Evolutionary conservation across 306 rosid species (phyloP), one percentile per base, ranked within the genome.

Genomic region (Quercus cerris): DNA sequence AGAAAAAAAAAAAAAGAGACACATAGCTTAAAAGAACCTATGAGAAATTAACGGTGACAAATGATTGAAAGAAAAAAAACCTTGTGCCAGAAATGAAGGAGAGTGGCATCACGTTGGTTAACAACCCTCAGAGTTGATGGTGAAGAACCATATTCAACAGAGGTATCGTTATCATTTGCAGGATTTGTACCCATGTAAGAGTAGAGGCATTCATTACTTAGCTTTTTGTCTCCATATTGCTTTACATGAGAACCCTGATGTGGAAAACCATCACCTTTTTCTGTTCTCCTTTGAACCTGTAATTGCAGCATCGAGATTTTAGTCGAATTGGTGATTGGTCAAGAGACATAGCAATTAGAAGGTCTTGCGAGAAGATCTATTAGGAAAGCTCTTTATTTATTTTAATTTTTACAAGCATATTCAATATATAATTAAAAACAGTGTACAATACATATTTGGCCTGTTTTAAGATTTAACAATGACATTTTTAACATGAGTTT

Each of bases 381-480:
- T 78, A 20, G 75, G 75, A 75, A 33, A 14, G 68, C 46, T 41
- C 46, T 41, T 41, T 8, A 41, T 41, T 87, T 82, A 59, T 73
- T 79, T 23, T 64, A 69, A 73, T 87, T 87, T 8, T 77, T 33
- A 49, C 84, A 89, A 54, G 87, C 93, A 64, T 87, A 81, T 3
- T n/a, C 38, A 38, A 88, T 89, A 0, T 80, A 11, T 3, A 89
- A 91, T 38, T 81, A 8, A 8, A 8, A 41, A 41, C 12, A 5
- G 8, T 35, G 8, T 5, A 35, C 41, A 35, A 35, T 35, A 35
- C 0, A n/a, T n/a, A n/a, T n/a, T 35, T 5, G 2, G 18, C 91
- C 93, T 9, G 81, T 88, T 70, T 71, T 87, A 1, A 89, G 93
- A 64, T 89, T 89, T 19, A 3, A 87, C 85, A 79, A 89, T 87